phyloP scores from a whole-genome alignment of 352 stramenopile genomes.

The Globisporangium heterothallicum region DNA sequence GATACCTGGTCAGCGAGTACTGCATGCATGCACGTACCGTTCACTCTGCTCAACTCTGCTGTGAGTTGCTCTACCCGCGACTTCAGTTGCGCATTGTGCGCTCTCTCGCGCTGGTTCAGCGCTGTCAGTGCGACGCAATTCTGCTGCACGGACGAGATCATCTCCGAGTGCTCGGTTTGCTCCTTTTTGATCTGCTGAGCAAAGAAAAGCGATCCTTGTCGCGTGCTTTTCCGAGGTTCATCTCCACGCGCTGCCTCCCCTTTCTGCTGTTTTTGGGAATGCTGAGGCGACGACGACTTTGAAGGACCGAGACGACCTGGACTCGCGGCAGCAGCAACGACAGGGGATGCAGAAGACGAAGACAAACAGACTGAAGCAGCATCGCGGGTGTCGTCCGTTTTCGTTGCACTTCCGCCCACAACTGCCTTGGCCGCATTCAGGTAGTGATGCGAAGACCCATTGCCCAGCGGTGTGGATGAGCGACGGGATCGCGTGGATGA shows the following conservation, averaged over 20 bases:
- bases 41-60: conserved; percentile 23
- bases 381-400: conserved; percentile 7
- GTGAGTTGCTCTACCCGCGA: conserved; percentile 31
- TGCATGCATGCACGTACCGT: conserved; percentile 17
- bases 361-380: not conserved
- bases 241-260: not conserved
- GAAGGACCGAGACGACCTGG: too few relatives aligned
- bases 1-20: too few relatives aligned
- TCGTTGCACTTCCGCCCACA: too few relatives aligned
- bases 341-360: not conserved
- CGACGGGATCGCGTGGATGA: conserved; percentile 7
- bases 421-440: not conserved
- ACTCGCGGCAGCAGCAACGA: not conserved
- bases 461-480: not conserved
- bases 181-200: conserved; percentile 21
- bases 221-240: not conserved
- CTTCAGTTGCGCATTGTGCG: conserved; percentile 29
- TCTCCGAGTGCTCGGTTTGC: conserved; percentile 20
- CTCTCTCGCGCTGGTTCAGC: conserved; percentile 47
- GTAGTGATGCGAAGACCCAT: conserved; percentile 1
- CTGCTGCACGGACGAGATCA: conserved; percentile 35
- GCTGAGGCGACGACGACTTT: not conserved
- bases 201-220: conserved; percentile 17
- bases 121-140: conserved; percentile 38
- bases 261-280: not conserved